phyloP scores from a whole-genome alignment of 805 yeast genomes.

The Lipomyces orientalis region DNA sequence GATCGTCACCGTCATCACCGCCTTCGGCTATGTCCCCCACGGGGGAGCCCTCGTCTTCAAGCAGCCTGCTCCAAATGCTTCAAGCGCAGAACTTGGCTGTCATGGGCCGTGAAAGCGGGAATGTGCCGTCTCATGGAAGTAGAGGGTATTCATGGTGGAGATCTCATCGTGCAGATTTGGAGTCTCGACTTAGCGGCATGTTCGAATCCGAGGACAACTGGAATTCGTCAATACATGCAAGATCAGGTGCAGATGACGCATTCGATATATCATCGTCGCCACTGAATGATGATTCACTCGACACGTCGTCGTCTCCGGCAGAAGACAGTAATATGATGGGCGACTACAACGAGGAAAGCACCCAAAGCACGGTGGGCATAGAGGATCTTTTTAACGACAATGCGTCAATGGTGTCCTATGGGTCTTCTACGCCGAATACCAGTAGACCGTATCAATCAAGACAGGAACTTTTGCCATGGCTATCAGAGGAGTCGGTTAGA shows the following conservation, averaged over 20 bases:
- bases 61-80: conserved; percentile 7
- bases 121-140: not conserved
- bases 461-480: not conserved
- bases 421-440: not conserved
- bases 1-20: conserved; percentile 14
- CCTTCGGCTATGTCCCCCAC: conserved; percentile 1
- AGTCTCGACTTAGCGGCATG: not conserved
- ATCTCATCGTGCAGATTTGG: conserved; percentile 1
- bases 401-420: not conserved
- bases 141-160: conserved; percentile 4
- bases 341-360: not conserved
- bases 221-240: conserved; percentile 1
- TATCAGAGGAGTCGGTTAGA: not conserved
- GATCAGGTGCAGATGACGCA: conserved; percentile 7
- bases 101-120: conserved; percentile 1
- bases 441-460: not conserved
- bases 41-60: conserved; percentile 1
- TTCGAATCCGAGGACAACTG: not conserved
- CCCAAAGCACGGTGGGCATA: not conserved
- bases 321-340: conserved; percentile 1
- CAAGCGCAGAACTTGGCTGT: conserved; percentile 3
- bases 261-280: not conserved
- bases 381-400: conserved; percentile 1
- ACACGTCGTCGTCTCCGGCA: not conserved
- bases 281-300: not conserved